A percentile compares a stretch with the other conserved stretches of the same genome.
Conservation (phyloP, 257 asterid genomes). For the Agastache rugosa region DNA sequence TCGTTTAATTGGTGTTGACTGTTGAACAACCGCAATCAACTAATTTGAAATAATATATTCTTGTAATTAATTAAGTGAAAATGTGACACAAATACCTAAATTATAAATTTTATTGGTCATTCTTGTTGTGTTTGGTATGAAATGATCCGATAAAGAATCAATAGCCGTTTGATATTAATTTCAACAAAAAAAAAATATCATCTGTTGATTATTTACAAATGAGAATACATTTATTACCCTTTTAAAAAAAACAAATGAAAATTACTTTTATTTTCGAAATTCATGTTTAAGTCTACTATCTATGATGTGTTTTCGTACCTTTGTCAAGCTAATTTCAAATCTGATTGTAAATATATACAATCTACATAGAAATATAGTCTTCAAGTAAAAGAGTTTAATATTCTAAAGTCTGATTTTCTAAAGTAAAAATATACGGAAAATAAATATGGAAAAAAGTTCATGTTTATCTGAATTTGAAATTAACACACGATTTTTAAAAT, state of each 20-base stretch:
- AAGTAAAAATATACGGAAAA: too few relatives aligned
- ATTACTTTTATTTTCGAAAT: not conserved
- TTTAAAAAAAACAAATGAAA: not conserved
- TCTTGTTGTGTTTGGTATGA: slow-evolving; percentile 5
- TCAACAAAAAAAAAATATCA: too few relatives aligned
- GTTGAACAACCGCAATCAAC: slow-evolving; percentile 36
- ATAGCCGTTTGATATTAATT: not conserved
- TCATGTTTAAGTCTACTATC: not conserved
- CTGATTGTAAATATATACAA: not conserved
- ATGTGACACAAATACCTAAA: not conserved
- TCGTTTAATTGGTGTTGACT: slow-evolving; percentile 12
- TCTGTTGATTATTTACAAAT: not conserved
- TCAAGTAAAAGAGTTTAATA: too few relatives aligned
- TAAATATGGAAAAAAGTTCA: too few relatives aligned
- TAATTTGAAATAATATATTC: slow-evolving; percentile 11
- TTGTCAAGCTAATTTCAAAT: not conserved
- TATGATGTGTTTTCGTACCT: not conserved
- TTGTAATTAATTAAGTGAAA: not conserved
- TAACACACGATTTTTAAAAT: too few relatives aligned
- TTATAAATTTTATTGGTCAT: not conserved
- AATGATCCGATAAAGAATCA: not conserved
- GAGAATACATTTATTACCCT: not conserved
- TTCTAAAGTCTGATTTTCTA: too few relatives aligned
- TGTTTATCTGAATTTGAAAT: too few relatives aligned
- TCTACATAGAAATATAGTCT: too few relatives aligned